Base-by-base conservation (phyloP, 129 eudicot species). In the Flaveria sonorensis region DNA sequence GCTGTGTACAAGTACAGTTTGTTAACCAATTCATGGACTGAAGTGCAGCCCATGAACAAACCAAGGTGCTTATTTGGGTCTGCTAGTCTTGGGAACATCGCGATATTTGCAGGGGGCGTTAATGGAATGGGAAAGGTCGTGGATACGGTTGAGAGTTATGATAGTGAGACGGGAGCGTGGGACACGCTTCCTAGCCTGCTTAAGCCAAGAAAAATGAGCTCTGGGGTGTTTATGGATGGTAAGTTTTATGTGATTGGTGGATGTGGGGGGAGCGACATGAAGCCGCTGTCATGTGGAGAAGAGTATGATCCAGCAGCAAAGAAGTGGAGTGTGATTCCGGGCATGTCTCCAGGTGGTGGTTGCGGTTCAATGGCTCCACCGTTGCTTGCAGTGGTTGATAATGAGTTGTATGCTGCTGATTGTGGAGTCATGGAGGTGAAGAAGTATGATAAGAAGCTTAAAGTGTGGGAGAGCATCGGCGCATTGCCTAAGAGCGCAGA, bases 201-300 rank as follows among this genome's bases (percentile, higher is more conserved):
- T 28, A 89, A 83, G 26, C 75, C 89, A 0, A 40, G 96, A 20
- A 87, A 83, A 66, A 85, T 87, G 92, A 83, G 92, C 55, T 89
- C 92, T 0, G 88, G 76, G 16, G 89, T 89, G 7, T 89, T 87
- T 66, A 87, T 89, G 96, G 96, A 89, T 28, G 86, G 86, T 7
- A 87, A 85, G 68, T 89, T 89, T 75, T 89, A 87, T 53, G 92
- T 89, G 3, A 85, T 89, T 16, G 96, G 96, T 16, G 96, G 96
- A 19, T 72, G 86, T 4, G 86, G 86, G 2, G 88, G 88, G 32
- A 11, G 20, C 2, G 87, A 81, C 0, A 42, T 80, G 14, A 67
- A 39, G 68, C 70, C 84, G 62, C 84, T 83, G 7, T 83, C 86
- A 13, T 88, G 97, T 48, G 97, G 90, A 0, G 97, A 91, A 80